Percentiles rank a stretch among this genome's conserved stretches.
These are phyloP conservation scores for Eleusine coracana DNA, from an alignment of 176 grass and related monocot species.

Conservation along the genomic window DNA sequence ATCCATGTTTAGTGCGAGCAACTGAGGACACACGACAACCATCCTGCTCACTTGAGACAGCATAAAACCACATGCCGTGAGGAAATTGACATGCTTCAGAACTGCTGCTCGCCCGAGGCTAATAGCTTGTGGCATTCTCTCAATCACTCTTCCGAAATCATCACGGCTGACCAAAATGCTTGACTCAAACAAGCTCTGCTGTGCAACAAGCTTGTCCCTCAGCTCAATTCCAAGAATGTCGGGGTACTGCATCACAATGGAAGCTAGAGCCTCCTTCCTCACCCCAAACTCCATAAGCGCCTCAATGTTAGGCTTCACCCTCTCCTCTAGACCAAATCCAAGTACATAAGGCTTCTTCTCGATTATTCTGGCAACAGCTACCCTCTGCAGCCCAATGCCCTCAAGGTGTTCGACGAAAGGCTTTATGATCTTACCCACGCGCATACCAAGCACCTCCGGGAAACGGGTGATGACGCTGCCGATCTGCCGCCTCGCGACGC, in stretches of 20 bases:
- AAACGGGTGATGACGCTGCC: slow-evolving; percentile 60
- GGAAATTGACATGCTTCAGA: slow-evolving; percentile 74
- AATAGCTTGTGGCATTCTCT: slow-evolving; percentile 79
- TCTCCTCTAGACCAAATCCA: slow-evolving; percentile 65
- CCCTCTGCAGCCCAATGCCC: slow-evolving; percentile 57
- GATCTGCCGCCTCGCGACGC: slow-evolving; percentile 54
- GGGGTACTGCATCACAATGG: slow-evolving; percentile 57
- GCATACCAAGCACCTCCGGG: slow-evolving; percentile 69
- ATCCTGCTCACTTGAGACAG: slow-evolving; percentile 69
- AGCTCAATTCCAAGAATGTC: slow-evolving; percentile 67
- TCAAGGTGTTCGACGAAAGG: slow-evolving; percentile 76
- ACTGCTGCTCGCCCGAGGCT: slow-evolving; percentile 59
- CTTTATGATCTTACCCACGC: slow-evolving; percentile 71
- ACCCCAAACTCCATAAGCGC: slow-evolving; percentile 59
- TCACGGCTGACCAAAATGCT: slow-evolving; percentile 56
- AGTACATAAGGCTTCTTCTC: slow-evolving; percentile 67
- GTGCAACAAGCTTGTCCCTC: slow-evolving; percentile 51
- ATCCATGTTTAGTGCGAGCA: slow-evolving; percentile 77
- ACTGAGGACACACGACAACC: slow-evolving; percentile 60
- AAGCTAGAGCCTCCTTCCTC: slow-evolving; percentile 59
- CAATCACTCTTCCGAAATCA: slow-evolving; percentile 69
- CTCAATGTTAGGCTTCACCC: slow-evolving; percentile 61
- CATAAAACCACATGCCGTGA: slow-evolving; percentile 61
- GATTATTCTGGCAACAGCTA: slow-evolving; percentile 53
- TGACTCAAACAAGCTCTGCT: slow-evolving; percentile 68